Percentiles rank a stretch among this genome's conserved stretches.
These are phyloP conservation scores for Spatholobus suberectus DNA, from an alignment of 306 rosid genomes.

Conservation along the genomic window DNA sequence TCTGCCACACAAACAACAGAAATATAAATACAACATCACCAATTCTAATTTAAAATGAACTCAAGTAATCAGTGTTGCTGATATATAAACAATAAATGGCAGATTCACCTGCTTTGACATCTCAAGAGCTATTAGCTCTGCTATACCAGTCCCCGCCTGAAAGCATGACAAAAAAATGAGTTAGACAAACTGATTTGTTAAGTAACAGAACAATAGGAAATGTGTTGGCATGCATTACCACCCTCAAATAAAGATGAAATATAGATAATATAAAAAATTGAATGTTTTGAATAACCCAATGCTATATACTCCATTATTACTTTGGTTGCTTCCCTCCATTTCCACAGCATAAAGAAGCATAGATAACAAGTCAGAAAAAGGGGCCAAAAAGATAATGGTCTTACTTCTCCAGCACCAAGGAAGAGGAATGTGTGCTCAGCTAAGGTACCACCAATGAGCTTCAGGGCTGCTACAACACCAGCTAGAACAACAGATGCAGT, in stretches of 20 bases:
- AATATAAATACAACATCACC: constrained; percentile 14
- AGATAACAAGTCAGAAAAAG: neutral
- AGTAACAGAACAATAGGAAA: neutral
- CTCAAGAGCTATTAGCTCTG: constrained; percentile 95
- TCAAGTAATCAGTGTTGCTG: neutral
- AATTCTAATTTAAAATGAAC: constrained; percentile 1
- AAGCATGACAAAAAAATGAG: constrained; percentile 35
- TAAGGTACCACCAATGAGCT: constrained; percentile 75
- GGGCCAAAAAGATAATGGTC: neutral
- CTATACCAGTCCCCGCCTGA: constrained; percentile 97
- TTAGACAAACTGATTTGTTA: constrained; percentile 15
- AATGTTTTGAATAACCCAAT: neutral
- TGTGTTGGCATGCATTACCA: neutral
- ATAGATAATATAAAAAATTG: neutral
- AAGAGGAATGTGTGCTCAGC: constrained; percentile 85
- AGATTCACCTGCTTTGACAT: constrained; percentile 68
- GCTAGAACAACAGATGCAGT: constrained; percentile 96
- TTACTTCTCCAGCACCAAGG: constrained; percentile 97
- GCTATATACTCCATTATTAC: neutral
- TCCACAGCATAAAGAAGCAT: constrained; percentile 6
- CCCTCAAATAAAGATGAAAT: neutral
- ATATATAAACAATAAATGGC: constrained; percentile 10
- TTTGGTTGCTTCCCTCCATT: neutral
- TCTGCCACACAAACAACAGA: constrained; percentile 49
- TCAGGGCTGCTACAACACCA: constrained; percentile 88